Evolutionary conservation across 768 basidiomycete genomes (phyloP).

Genomic region (Coprinellus micaceus): DNA sequence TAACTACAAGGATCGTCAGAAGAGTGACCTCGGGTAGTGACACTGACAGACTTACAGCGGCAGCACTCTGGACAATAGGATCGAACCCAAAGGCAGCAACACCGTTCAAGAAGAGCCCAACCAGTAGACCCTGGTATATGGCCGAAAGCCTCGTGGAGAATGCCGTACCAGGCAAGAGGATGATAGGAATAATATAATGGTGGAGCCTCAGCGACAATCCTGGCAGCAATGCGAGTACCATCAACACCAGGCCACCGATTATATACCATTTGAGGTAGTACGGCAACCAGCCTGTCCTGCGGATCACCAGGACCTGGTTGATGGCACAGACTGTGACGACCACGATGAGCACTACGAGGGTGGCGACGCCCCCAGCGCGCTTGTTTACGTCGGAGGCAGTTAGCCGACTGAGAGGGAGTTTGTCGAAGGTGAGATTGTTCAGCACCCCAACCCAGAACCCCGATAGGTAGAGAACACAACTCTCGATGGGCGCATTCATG

Average conservation of each 20-base stretch:
- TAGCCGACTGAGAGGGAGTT: slow-evolving; percentile 77
- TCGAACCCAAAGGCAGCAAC: slow-evolving; percentile 77
- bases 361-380: slow-evolving; percentile 62
- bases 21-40: background rate
- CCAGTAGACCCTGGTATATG: slow-evolving; percentile 75
- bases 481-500: slow-evolving; percentile 62
- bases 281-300: slow-evolving; percentile 81
- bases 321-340: slow-evolving; percentile 55
- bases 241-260: slow-evolving; percentile 56
- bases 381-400: slow-evolving; percentile 62
- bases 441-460: slow-evolving; percentile 80
- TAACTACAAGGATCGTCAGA: slow-evolving; percentile 41
- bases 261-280: slow-evolving; percentile 75
- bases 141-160: slow-evolving; percentile 80
- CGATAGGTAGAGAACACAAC: slow-evolving; percentile 67
- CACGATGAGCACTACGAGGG: slow-evolving; percentile 65
- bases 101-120: slow-evolving; percentile 81
- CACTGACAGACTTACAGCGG: slow-evolving; percentile 47
- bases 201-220: slow-evolving; percentile 69
- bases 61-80: slow-evolving; percentile 73
- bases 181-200: slow-evolving; percentile 78
- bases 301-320: slow-evolving; percentile 79
- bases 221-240: slow-evolving; percentile 68
- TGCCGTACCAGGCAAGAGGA: slow-evolving; percentile 71
- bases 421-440: slow-evolving; percentile 65